Base-by-base conservation (phyloP, 768 basidiomycete genomes). In the Trichaptum fuscoviolaceum region DNA sequence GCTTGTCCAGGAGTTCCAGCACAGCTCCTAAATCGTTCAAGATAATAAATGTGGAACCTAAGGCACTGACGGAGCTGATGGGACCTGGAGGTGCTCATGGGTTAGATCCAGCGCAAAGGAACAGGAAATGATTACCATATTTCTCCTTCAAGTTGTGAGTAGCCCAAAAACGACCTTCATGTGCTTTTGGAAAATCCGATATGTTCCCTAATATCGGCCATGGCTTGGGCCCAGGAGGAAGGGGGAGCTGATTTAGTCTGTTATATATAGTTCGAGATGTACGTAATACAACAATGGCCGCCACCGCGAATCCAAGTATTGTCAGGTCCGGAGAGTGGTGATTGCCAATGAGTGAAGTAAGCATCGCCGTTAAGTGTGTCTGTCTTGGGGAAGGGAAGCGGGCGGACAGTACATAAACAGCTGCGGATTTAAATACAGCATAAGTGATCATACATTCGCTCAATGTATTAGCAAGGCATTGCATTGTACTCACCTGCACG, bases 1-100 rank as follows among this genome's bases (percentile, higher is more conserved):
- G 80, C 35, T 75, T 72, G 59, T 84, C 83, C 36, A 87, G 76
- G 18, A 87, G 75, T 60, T 84, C 83, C 27, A 75, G 69, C 1
- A 77, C 81, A 12, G 78, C 75, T 64, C 76, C 76, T 52, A 75
- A 75, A 20, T 78, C 78, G 73, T 83, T 86, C 26, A 87, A 71
- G 66, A 86, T 72, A 59, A 87, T 74, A 15, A 80, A 75, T 23
- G 75, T 75, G n/a, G 73, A 76, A 66, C 83, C 85, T 67, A 83
- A 77, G 27, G 80, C 71, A 35, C 76, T 78, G 66, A 83, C 81
- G 25, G 82, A 82, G 35, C 87, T 78, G 18, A 88, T 71, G n/a
- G 82, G 74, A 0, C 82, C 79, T 82, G 62, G 70, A 73, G 27
- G 8, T 30, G 30, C 8, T 8, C 30, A 30, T 30, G 52, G 5